These are phyloP conservation scores for Microstroma glucosiphilum DNA, from an alignment of 1,284 basidiomycete species.

Conservation along the genomic window DNA sequence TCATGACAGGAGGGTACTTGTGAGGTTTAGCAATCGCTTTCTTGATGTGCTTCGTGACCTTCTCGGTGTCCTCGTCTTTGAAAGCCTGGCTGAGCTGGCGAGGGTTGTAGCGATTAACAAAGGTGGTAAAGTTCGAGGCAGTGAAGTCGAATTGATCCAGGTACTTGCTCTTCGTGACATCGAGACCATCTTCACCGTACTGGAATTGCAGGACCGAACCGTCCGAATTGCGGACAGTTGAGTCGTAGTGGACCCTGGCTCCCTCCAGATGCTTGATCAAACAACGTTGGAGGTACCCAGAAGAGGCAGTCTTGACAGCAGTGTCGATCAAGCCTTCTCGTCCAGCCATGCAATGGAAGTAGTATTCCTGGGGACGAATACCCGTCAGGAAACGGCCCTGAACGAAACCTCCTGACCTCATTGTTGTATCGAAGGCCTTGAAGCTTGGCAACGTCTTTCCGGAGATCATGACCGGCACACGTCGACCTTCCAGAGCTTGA, in stretches of 20 bases:
- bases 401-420: slow-evolving; percentile 97
- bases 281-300: slow-evolving; percentile 95
- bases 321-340: slow-evolving; percentile 98
- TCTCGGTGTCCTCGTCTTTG: slow-evolving; percentile 63
- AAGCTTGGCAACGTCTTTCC: slow-evolving; percentile 98
- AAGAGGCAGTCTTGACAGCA: slow-evolving; percentile 97
- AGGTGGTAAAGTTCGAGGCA: slow-evolving; percentile 74
- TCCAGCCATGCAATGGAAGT: slow-evolving; percentile 99
- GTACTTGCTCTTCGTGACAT: slow-evolving; percentile 72
- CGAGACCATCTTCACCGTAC: slow-evolving; percentile 93
- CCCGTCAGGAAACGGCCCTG: slow-evolving; percentile 99
- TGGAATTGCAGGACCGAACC: slow-evolving; percentile 89
- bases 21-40: slow-evolving; percentile 73
- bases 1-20: slow-evolving; percentile 73
- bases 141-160: slow-evolving; percentile 84
- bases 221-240: slow-evolving; percentile 94
- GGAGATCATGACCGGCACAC: slow-evolving; percentile 97
- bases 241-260: slow-evolving; percentile 91
- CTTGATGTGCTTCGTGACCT: slow-evolving; percentile 71
- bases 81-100: slow-evolving; percentile 54
- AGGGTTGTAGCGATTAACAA: slow-evolving; percentile 66
- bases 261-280: slow-evolving; percentile 98
- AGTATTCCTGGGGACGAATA: slow-evolving; percentile 97
- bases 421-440: slow-evolving; percentile 91
- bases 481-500: slow-evolving; percentile 94